phyloP scores from a whole-genome alignment of 805 yeast species.

The Candida krabiensis region DNA sequence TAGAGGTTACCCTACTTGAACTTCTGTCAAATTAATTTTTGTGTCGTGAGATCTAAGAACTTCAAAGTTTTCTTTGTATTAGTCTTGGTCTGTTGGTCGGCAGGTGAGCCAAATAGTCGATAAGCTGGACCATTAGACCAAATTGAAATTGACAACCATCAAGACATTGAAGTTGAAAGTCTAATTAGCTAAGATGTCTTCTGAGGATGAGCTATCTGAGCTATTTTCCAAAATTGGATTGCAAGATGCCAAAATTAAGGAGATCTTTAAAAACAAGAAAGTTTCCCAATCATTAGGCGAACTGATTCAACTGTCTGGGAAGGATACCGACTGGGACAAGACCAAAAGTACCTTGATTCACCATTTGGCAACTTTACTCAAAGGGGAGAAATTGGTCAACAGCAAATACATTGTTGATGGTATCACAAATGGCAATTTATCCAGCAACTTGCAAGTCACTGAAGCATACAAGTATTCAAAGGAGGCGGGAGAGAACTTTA shows the following conservation, averaged over 20 bases:
- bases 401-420: conserved; percentile 57
- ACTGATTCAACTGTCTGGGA: conserved; percentile 48
- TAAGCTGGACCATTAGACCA: no score
- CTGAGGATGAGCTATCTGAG: conserved; percentile 28
- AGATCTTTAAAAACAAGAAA: conserved; percentile 82
- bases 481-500: conserved; percentile 43
- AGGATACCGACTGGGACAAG: conserved; percentile 48
- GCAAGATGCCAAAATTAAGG: conserved; percentile 71
- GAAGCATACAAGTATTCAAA: conserved; percentile 80
- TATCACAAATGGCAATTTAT: conserved; percentile 63
- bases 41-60: no score
- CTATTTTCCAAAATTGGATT: conserved; percentile 57
- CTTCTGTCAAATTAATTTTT: no score
- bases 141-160: no score
- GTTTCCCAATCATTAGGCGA: conserved; percentile 69
- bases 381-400: conserved; percentile 52
- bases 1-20: no score
- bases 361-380: conserved; percentile 70
- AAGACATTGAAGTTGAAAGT: no score
- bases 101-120: no score
- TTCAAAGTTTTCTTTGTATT: no score
- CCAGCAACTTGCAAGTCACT: conserved; percentile 69
- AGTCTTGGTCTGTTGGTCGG: no score
- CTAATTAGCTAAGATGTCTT: no score
- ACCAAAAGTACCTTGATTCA: conserved; percentile 67